Conservation (phyloP, 257 asterid genomes). For the Ilex asprella region DNA sequence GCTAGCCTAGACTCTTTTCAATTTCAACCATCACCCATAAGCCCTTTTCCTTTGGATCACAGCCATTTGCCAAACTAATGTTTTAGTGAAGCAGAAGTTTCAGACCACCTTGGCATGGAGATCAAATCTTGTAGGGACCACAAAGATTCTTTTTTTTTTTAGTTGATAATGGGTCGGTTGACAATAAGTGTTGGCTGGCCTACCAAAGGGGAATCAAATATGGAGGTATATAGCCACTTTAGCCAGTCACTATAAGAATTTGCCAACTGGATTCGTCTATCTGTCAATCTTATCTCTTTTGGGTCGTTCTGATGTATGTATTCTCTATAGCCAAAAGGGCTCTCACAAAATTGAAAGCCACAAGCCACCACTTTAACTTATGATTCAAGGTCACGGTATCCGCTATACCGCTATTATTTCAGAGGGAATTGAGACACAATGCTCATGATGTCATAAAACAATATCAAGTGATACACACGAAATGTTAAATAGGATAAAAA, state of each 20-base stretch:
- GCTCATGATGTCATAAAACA: too few species aligned
- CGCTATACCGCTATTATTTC: too few species aligned
- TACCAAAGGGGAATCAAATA: constrained; percentile 2
- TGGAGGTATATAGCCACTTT: not conserved
- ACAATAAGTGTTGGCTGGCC: constrained; percentile 1
- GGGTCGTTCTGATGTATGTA: constrained; percentile 5
- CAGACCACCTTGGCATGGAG: too few species aligned
- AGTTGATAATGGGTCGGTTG: constrained; percentile 6
- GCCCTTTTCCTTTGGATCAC: too few species aligned
- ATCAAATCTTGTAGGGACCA: too few species aligned
- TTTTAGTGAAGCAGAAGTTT: too few species aligned
- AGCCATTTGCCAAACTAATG: too few species aligned
- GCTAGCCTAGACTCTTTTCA: not conserved
- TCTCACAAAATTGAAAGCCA: constrained; percentile 23
- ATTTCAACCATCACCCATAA: too few species aligned
- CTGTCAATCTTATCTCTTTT: constrained; percentile 13
- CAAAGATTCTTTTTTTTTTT: too few species aligned
- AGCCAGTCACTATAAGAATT: not conserved
- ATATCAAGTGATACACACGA: too few species aligned
- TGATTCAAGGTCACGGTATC: not conserved
- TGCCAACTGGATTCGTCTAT: not conserved
- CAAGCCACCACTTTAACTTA: constrained; percentile 5
- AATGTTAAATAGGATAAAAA: too few species aligned
- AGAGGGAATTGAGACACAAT: too few species aligned
- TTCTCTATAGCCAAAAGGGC: constrained; percentile 2